Evolutionary conservation across 177 flowering plant species (phyloP).

Genomic region (Vitis hybrid): DNA sequence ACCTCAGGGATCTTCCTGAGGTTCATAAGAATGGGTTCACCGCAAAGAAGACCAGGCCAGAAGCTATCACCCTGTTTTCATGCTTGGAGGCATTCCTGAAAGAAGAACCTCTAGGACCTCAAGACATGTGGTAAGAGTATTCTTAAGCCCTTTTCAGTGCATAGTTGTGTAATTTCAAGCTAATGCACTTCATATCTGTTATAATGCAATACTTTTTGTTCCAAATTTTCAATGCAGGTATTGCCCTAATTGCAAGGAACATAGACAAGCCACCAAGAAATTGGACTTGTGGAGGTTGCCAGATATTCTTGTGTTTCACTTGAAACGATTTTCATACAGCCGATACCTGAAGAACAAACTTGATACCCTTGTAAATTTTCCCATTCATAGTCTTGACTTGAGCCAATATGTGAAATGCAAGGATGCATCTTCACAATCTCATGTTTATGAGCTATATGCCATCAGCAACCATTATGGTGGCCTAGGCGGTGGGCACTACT

Average conservation of each 20-base stretch:
- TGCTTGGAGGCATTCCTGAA: conserved; percentile 90
- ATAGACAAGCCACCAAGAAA: conserved; percentile 91
- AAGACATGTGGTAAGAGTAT: conserved; percentile 87
- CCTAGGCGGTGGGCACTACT: conserved; percentile 95
- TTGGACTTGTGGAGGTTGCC: conserved; percentile 97
- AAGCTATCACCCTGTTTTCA: conserved; percentile 78
- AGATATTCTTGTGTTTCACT: conserved; percentile 85
- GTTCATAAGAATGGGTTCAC: conserved; percentile 65
- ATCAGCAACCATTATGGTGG: conserved; percentile 98
- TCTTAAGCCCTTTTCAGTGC: not conserved
- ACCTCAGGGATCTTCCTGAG: conserved; percentile 75
- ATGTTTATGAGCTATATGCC: conserved; percentile 82
- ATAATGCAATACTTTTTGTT: not conserved
- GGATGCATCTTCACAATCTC: conserved; percentile 39
- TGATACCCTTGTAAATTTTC: conserved; percentile 87
- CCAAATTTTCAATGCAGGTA: conserved; percentile 59
- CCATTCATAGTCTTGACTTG: conserved; percentile 76
- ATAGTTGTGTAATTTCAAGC: not conserved
- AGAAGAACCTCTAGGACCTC: conserved; percentile 95
- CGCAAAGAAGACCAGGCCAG: conserved; percentile 69
- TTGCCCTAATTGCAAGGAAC: conserved; percentile 93
- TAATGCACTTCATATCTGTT: not conserved
- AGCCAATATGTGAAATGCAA: conserved; percentile 68
- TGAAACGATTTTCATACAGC: conserved; percentile 91
- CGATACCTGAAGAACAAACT: conserved; percentile 86